Evolutionary conservation across 257 asterid genomes (phyloP), one percentile per base, ranked within the genome.

Genomic region (Gentiana dahurica): DNA sequence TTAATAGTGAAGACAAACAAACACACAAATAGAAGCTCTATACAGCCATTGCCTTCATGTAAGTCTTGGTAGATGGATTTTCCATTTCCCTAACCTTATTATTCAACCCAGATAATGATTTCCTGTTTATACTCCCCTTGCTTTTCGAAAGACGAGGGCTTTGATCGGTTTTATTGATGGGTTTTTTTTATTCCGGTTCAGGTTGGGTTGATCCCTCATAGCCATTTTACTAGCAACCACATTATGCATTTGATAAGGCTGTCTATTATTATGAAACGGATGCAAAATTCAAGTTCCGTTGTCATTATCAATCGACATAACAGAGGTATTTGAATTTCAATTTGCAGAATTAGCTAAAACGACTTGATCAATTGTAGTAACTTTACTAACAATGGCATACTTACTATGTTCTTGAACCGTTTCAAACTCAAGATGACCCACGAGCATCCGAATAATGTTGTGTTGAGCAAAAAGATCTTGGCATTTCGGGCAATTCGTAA

Each of bases 171-270:
- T 24, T 24, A 24, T 24, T 24, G 24, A 24, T 24, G 24, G 24
- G 24, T 1, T 54, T 65, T 54, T 65, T 6, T 32, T 36, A 45
- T 33, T 34, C 38, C 37, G 57, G 9, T 46, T 55, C 46, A 24
- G 57, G 12, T 53, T 52, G 46, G 57, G 6, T 39, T 54, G 62
- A 38, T 59, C 72, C 67, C 73, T 77, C 66, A 76, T 58, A 1
- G 94, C 84, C 83, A 80, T 80, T 1, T 88, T 74, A 4, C 64
- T 63, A 0, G 85, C 9, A 50, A 84, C 92, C 13, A 84, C 82
- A 41, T 64, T 72, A 64, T 73, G 85, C 81, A 84, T 80, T 65
- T 73, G 76, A 67, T 68, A 75, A 13, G 65, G 35, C 13, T 79
- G 79, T 35, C 64, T 79, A 41, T 62, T 74, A 41, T 10, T 10